Evolutionary conservation across 148 eudicot species (phyloP).

Genomic region (Tetragonia tetragonoides): DNA sequence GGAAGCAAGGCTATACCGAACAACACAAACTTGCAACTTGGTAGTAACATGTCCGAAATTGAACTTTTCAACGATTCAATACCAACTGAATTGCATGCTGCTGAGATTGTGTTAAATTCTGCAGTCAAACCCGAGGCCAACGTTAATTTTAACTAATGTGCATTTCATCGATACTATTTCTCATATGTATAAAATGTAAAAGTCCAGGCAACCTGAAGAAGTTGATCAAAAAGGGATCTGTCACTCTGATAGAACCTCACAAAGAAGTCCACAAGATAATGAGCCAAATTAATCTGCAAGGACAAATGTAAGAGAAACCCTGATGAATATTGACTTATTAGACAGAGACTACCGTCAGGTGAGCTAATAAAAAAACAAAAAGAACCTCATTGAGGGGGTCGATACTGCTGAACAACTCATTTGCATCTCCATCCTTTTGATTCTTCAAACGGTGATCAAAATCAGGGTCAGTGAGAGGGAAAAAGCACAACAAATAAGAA

Average conservation of each 20-base stretch:
- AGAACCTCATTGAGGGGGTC: constrained; percentile 89
- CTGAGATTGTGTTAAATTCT: constrained; percentile 74
- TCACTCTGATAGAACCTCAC: constrained; percentile 65
- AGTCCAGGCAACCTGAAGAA: constrained; percentile 58
- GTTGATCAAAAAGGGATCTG: constrained; percentile 56
- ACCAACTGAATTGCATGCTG: constrained; percentile 58
- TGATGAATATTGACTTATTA: neutral
- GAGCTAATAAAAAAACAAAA: neutral
- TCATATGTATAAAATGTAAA: neutral
- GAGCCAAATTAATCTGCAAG: constrained; percentile 79
- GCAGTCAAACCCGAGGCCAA: constrained; percentile 25
- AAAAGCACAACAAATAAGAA: neutral
- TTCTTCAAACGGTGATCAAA: constrained; percentile 35
- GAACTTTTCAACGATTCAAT: constrained; percentile 36
- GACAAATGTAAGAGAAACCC: neutral
- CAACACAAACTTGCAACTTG: neutral
- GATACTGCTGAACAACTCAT: constrained; percentile 58
- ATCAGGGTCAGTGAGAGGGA: neutral
- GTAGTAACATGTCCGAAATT: neutral
- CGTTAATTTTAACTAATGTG: constrained; percentile 1
- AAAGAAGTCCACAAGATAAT: constrained; percentile 64
- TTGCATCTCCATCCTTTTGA: constrained; percentile 61
- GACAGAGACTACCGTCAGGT: neutral
- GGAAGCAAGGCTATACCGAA: constrained; percentile 6
- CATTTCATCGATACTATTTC: neutral